Conservation (phyloP, 2,329 filamentous ascomycete species). For the Aspergillus ibericus region DNA sequence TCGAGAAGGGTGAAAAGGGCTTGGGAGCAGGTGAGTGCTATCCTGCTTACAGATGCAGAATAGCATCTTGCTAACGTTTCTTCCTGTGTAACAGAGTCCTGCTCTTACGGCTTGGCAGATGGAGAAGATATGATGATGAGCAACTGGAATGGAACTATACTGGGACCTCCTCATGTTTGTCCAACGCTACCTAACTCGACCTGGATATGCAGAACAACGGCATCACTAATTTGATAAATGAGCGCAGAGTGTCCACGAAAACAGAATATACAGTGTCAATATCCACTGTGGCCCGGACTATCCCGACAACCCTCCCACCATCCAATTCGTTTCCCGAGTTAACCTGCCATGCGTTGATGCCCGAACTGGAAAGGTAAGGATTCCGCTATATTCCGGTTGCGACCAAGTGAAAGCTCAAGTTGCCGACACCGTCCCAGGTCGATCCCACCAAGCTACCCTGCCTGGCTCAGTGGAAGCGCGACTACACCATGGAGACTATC, state of each 20-base stretch:
- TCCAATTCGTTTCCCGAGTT: conserved; percentile 91
- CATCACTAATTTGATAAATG: conserved; percentile 16
- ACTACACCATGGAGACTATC: conserved; percentile 93
- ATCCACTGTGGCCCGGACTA: conserved; percentile 92
- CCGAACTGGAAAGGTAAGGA: conserved; percentile 67
- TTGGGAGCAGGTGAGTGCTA: conserved; percentile 69
- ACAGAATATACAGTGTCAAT: conserved; percentile 97
- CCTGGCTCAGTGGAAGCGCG: conserved; percentile 84
- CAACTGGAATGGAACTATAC: conserved; percentile 97
- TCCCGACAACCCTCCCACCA: conserved; percentile 81
- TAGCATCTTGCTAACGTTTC: conserved; percentile 24
- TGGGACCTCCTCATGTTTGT: conserved; percentile 91
- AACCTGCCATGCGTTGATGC: conserved; percentile 93
- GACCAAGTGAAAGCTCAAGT: neutral
- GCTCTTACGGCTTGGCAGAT: conserved; percentile 93
- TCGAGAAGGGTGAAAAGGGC: conserved; percentile 98
- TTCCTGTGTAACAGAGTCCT: conserved; percentile 66
- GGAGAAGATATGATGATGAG: conserved; percentile 95
- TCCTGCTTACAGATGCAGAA: conserved; percentile 1
- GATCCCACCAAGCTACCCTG: conserved; percentile 82
- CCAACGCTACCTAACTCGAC: neutral
- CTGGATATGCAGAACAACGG: conserved; percentile 1
- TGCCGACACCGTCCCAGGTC: conserved; percentile 54
- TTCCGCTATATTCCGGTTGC: neutral
- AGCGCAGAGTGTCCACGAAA: conserved; percentile 87